Evolutionary conservation across 768 basidiomycete genomes (phyloP).

Genomic region (Lentinula edodes): DNA sequence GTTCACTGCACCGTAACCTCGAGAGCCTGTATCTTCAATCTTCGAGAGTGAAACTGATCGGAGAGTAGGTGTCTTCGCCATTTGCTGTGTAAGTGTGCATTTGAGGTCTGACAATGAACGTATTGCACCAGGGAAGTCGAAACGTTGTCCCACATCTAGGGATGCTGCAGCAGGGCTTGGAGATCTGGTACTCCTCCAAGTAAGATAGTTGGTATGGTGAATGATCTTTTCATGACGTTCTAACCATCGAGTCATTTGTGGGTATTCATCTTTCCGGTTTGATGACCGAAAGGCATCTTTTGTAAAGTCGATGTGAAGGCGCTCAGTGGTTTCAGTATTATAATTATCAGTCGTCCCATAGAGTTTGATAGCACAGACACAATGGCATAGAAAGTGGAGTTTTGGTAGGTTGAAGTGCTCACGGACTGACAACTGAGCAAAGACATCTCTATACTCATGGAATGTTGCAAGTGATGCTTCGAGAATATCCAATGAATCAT

Average conservation of each 20-base stretch:
- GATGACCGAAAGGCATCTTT: conserved; percentile 17
- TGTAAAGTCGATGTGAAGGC: too few species aligned
- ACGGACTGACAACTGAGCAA: conserved; percentile 20
- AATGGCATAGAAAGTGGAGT: conserved; percentile 19
- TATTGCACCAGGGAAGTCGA: background rate
- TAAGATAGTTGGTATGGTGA: background rate
- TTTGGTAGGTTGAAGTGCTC: conserved; percentile 23
- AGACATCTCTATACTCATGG: conserved; percentile 25
- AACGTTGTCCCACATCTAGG: background rate
- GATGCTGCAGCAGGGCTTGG: background rate
- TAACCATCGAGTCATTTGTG: conserved; percentile 9
- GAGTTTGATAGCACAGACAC: conserved; percentile 11
- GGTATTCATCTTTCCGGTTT: conserved; percentile 23
- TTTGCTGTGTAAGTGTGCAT: background rate
- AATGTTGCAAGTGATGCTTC: conserved; percentile 18
- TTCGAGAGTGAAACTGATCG: background rate
- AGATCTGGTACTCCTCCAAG: background rate
- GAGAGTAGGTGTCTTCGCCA: background rate
- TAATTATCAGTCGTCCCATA: conserved; percentile 21
- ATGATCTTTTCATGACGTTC: background rate
- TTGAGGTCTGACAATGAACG: background rate
- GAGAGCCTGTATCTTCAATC: background rate
- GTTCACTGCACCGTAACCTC: background rate
- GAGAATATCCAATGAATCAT: conserved; percentile 17
- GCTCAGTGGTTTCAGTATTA: conserved; percentile 20